phyloP scores from a whole-genome alignment of 78 protist genomes.

The Dictyostelium intermedium region DNA sequence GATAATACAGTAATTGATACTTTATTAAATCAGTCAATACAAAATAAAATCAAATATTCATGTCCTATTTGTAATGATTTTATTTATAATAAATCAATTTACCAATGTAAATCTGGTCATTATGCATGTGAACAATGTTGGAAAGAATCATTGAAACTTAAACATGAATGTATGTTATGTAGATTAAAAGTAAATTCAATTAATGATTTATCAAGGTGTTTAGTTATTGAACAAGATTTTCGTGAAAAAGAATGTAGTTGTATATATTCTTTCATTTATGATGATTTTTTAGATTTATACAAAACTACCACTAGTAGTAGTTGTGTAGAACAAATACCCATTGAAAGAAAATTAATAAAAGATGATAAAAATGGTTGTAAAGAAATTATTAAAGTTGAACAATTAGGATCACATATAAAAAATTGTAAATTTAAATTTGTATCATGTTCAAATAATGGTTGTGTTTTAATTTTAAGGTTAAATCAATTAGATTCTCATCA shows the following conservation, averaged over 20 bases:
- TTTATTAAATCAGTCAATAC: no score
- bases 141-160: neutral
- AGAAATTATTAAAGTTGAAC: neutral
- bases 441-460: neutral
- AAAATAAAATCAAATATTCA: neutral
- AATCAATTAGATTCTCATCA: neutral
- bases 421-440: neutral
- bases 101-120: neutral
- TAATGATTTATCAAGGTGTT: no score
- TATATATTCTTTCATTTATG: no score
- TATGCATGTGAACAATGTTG: neutral
- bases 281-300: no score
- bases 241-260: neutral
- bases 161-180: neutral
- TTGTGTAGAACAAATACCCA: no score
- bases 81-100: neutral
- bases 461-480: neutral
- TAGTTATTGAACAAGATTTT: neutral
- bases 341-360: neutral
- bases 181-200: neutral
- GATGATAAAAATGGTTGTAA: neutral
- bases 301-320: no score
- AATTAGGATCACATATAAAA: neutral
- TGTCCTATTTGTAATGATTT: neutral
- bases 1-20: no score